Evolutionary conservation across 495 filamentous ascomycete species (phyloP), one percentile per base, ranked within the genome.

Genomic region (Penicillium lagena): DNA sequence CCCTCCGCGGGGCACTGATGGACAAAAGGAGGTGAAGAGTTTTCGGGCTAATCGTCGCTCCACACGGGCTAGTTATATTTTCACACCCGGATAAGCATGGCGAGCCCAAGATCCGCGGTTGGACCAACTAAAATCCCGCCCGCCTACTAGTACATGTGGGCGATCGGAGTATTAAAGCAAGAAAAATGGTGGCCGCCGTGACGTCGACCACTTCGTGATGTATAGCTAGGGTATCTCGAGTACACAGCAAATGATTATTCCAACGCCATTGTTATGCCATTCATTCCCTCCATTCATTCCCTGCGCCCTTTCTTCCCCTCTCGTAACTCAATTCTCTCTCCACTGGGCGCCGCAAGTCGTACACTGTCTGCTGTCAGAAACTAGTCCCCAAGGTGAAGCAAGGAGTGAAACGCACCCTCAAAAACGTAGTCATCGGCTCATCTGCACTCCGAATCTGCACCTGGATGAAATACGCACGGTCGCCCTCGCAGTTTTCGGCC

Each of bases 401-500:
- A 53, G 43, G 28, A 37, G 36, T 22, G 35, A 35, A 43, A 57
- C 73, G 41, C 51, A 90, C 88, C 85, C 87, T 90, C 63, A 84
- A 90, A 66, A 98, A 97, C 34, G 78, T 87, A 38, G 93, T 98
- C 89, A 95, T 96, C 41, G 93, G 93, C 75, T 98, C 93, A 69
- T 98, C 93, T 34, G 94, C 93, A 71, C 88, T 95, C 46, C 93
- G 83, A 69, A 96, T 97, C 77, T 98, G 93, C 55, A 96, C 81
- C 77, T 91, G 86, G 70, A 89, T 94, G 77, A 88, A 96, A 46
- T 87, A 94, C 31, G 94, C 93, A 68, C 86, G 78, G 39, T 76
- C 68, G 29, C 86, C 85, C 46, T 82, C 74, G 69, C 93, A 98
- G 35, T 73, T 68, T 32, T 86, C 80, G 38, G 76, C 76, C 9